Evolutionary conservation across 805 yeast genomes (phyloP), one percentile per base, ranked within the genome.

Genomic region (Debaryomyces maramus): DNA sequence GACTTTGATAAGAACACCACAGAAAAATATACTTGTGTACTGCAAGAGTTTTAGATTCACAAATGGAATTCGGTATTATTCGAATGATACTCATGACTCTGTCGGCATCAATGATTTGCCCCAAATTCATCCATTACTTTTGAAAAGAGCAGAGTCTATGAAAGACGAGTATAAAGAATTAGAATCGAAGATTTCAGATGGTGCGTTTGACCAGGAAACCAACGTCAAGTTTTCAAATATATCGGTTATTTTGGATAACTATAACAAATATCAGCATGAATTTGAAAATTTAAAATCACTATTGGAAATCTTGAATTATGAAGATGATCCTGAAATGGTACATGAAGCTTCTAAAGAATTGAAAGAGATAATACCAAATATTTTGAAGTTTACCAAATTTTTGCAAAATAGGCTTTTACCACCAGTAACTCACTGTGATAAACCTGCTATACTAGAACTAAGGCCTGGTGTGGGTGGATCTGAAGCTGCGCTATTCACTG

Each of bases 381-480:
- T 87, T 7, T 57, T 60, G 3, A 48, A 58, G 7, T 55, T 75
- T 1, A 67, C 80, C 0, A 56, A 61, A 2, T 61, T 64, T 22
- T 63, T 87, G n/a, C 79, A 83, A 43, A 54, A 72, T 5, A 71
- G 74, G 30, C 66, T 93, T 4, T 62, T 91, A 16, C 97, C 97
- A 2, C 79, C 86, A 3, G 83, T 85, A 48, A 82, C 80, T 32
- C 86, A 85, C 58, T 76, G 83, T 3, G 93, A 86, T 33, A 80
- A 78, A 45, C 80, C 93, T 0, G 83, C 96, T 34, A 67, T 93
- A 2, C 48, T 93, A 14, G 99, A 93, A 59, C 63, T 93, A 10
- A 73, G 97, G 41, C 97, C 98, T 0, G 99, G 99, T 6, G 88
- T 91, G 2, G 99, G 99, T 11, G 99, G 99, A 3, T 78, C 82